Conservation (phyloP, 345 rosid species). For the Citrus inodora region DNA sequence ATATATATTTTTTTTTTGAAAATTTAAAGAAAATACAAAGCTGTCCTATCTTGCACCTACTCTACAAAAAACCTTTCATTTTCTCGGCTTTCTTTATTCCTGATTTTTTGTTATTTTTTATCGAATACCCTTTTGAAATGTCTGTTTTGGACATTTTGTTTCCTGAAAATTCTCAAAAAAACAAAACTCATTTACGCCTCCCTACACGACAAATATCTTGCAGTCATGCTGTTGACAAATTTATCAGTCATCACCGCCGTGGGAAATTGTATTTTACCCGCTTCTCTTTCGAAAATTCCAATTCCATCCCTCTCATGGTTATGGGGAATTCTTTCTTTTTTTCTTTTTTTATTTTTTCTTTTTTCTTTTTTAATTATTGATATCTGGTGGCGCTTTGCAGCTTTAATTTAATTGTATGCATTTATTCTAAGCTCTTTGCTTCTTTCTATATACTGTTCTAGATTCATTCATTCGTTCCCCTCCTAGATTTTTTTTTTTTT, state of each 20-base stretch:
- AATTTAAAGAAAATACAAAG: constrained; percentile 6
- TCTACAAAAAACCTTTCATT: constrained; percentile 24
- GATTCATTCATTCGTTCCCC: too few relatives aligned
- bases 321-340: not conserved
- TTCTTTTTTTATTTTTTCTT: too few relatives aligned
- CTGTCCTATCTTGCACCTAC: constrained; percentile 39
- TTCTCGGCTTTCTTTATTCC: constrained; percentile 22
- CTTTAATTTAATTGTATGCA: not conserved
- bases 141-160: constrained; percentile 12
- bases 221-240: too few relatives aligned
- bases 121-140: constrained; percentile 6
- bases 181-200: not conserved
- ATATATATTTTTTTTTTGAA: not conserved
- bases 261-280: not conserved
- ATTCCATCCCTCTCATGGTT: too few relatives aligned
- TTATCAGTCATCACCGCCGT: not conserved
- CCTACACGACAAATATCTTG: constrained; percentile 20
- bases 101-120: constrained; percentile 16
- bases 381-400: not conserved
- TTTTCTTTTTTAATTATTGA: too few relatives aligned
- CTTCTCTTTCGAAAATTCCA: not conserved
- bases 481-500: too few relatives aligned
- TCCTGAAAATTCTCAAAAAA: not conserved
- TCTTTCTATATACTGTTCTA: too few relatives aligned
- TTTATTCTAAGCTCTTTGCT: not conserved